Base-by-base conservation (phyloP, 148 eudicot genomes). In the Mesembryanthemum crystallinum region DNA sequence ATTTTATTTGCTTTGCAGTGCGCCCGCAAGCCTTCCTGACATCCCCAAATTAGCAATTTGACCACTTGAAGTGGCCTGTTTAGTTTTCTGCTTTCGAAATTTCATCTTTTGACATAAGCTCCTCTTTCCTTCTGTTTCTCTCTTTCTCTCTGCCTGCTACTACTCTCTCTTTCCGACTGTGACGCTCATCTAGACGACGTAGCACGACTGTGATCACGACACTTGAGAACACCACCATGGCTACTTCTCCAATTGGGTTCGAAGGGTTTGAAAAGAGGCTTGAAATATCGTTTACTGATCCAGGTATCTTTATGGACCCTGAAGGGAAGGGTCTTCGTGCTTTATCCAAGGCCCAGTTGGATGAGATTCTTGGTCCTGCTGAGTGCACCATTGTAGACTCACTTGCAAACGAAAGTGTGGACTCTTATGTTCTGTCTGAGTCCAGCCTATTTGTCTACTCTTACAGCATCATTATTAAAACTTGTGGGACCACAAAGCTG, bases 261-360 rank as follows among this genome's bases (percentile, higher is more conserved):
- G 98, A 92, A 81, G 98, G 98, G 45, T 90, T 78, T 54, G 98
- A 92, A 67, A 92, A 92, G 84, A 87, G 98, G 88, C 96, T 92
- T 1, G 98, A 92, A 74, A 92, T 92, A 33, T 76, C 88, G 0
- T 92, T 92, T 64, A 81, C 81, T 45, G 91, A 92, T 86, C 91
- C 91, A 0, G 84, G 93, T 75, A 76, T 92, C 72, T 87, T 90
- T 83, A 80, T 82, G 57, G 98, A 92, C 35, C 96, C 98, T 61
- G 80, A 87, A 67, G 96, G 95, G 49, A 86, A 62, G 86, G 98
- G 98, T 5, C 89, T 92, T 7, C 88, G 98, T 1, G 84, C 90
- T 55, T 81, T 92, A 33, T 27, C 88, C 58, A 89, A 83, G 81
- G 72, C 82, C 59, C 89, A 92, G 74, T 35, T 90, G 30, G 98